Evolutionary conservation across 306 rosid species (phyloP).

Genomic region (apple (Malus domestica)): ASM211411v1 NC_041803.1:51300001-51300500

Average conservation of each 20-base stretch:
- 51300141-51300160: not conserved
- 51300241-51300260: not conserved
- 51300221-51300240: conserved; percentile 42
- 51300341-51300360: conserved; percentile 75
- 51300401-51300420: conserved; percentile 37
- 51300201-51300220: conserved; percentile 51
- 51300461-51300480: not conserved
- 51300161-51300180: conserved; percentile 38
- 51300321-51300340: conserved; percentile 33
- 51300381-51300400: conserved; percentile 46
- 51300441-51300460: conserved; percentile 21
- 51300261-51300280: not conserved
- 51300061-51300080: conserved; percentile 58
- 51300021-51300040: conserved; percentile 35
- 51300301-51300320: conserved; percentile 1
- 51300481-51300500: not conserved
- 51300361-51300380: conserved; percentile 76
- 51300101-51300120: not conserved
- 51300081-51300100: not conserved
- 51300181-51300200: conserved; percentile 71
- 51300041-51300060: conserved; percentile 71
- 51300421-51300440: conserved; percentile 55
- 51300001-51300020: conserved; percentile 42
- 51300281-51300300: not conserved
- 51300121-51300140: not conserved